phyloP scores from a whole-genome alignment of 2,329 filamentous ascomycete genomes.

The Mycosphaerelloides madeirae region DNA sequence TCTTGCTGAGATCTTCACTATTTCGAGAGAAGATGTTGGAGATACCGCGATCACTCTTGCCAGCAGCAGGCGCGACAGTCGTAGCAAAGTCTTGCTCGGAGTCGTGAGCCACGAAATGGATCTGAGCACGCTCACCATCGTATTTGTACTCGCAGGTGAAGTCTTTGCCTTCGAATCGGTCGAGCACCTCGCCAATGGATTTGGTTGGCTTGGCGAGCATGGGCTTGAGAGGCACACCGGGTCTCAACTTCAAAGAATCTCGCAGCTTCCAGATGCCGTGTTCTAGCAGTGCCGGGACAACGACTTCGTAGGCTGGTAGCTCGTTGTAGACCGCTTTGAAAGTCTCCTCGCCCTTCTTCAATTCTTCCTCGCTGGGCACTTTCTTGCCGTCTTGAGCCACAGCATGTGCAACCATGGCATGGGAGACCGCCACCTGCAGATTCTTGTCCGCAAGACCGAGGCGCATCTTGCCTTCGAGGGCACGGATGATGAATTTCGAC shows the following conservation, averaged over 20 bases:
- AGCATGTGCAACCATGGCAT: slow-evolving; percentile 83
- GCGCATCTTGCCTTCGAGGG: slow-evolving; percentile 88
- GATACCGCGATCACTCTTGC: slow-evolving; percentile 67
- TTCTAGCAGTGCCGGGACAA: slow-evolving; percentile 82
- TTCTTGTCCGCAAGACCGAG: slow-evolving; percentile 89
- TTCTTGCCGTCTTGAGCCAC: slow-evolving; percentile 63
- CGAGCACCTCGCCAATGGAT: slow-evolving; percentile 93
- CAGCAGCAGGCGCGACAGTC: slow-evolving; percentile 52
- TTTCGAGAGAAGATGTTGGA: slow-evolving; percentile 95
- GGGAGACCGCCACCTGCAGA: slow-evolving; percentile 81
- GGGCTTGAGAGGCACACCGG: slow-evolving; percentile 90
- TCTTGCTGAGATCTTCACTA: slow-evolving; percentile 93
- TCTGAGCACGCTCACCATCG: slow-evolving; percentile 95
- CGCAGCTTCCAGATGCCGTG: slow-evolving; percentile 78
- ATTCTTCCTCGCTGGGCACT: slow-evolving; percentile 65
- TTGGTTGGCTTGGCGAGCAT: slow-evolving; percentile 99
- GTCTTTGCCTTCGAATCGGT: slow-evolving; percentile 89
- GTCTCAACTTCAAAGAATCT: slow-evolving; percentile 83
- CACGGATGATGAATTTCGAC: slow-evolving; percentile 88
- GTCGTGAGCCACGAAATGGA: slow-evolving; percentile 89
- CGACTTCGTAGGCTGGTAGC: slow-evolving; percentile 89
- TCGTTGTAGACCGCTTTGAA: slow-evolving; percentile 86
- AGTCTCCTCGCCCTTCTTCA: slow-evolving; percentile 77
- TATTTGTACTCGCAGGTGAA: slow-evolving; percentile 99
- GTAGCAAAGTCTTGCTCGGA: slow-evolving; percentile 65